Evolutionary conservation across 768 basidiomycete genomes (phyloP), one percentile per base, ranked within the genome.

Genomic region (Lentinula aciculospora): DNA sequence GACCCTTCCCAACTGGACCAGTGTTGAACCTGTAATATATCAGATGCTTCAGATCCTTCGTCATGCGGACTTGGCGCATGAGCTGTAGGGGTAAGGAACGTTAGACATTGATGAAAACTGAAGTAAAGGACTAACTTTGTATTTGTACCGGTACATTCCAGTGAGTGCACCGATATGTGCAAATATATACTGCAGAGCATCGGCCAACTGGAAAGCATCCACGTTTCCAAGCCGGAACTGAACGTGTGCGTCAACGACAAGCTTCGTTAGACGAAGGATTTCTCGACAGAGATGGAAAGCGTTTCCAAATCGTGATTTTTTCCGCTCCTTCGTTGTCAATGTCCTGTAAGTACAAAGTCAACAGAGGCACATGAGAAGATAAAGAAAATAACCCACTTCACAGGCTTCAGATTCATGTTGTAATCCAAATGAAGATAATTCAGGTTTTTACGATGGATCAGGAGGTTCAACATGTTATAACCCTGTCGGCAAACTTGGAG

Each of bases 1-100:
- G 97, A 64, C 97, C 97, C 71, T 99, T 99, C 23, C 97, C 97
- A 49, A 99, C 97, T 60, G 97, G 97, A 61, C 97, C 97, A 40
- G 97, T 98, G 77, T 99, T 99, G 84, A 99, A 99, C 60, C 94
- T 92, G 68, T 96, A 96, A 77, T 96, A 96, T 73, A 97, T 95
- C 65, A 98, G 76, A 69, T 98, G 95, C 80, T 99, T 99, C 70
- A 98, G 72, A 71, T 98, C 97, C 82, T 98, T 99, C 65, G 94
- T 97, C 94, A 96, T 96, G 62, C 97, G 89, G 37, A 99, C 94
- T 85, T 99, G 97, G 68, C 93, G 83, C 97, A 99, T 99, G 60
- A 99, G 80, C 92, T 90, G 64, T 34, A 59, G 37, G n/a, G 8
- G 21, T 9, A 23, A 44, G 7, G 25, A 10, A 4, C 4, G 53